Base-by-base conservation (phyloP, 129 eudicot species). In the Tagetes patula region DNA sequence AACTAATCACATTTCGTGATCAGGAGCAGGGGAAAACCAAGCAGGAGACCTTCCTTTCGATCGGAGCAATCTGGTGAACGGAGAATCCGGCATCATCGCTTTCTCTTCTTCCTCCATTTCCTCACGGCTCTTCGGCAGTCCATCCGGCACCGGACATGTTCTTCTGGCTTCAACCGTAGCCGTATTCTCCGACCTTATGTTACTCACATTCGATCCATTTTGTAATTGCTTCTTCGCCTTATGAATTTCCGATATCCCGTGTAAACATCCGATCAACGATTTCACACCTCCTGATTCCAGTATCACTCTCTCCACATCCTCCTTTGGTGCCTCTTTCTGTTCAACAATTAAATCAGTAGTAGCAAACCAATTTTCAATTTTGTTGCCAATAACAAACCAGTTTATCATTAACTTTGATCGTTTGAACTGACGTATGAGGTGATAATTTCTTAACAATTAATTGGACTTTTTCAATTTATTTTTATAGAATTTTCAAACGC, bases 21-120 rank as follows among this genome's bases (percentile, higher is more conserved):
- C 81, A 49, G 84, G 84, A 49, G 65, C 70, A 59, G 69, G 77
- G 12, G 80, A 76, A 61, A 43, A 81, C 84, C 84, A 81, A 54
- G 84, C 80, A 70, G 84, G 84, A 39, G 20, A 76, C n/a, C 64
- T 67, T 41, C 84, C 84, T 75, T 75, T 81, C 0, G 80, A 31
- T 0, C 84, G 77, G 70, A 81, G 84, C 78, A 81, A 46, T 75
- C 84, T 64, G n/a, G 81, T 74, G 60, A 70, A 75, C 0, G 77
- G 69, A 0, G 84, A 81, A 37, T 81, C 84, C 0, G 70, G 81
- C 81, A 75, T 81, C 40, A 47, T 81, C 74, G 55, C 80, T 4
- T 58, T 70, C 70, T 81, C 81, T 53, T 75, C 80, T 48, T 81
- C 84, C 64, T 81, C 84, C 70, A 75, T 63, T 65, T 81, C 84